These are phyloP conservation scores for Lepiota venenata DNA, from an alignment of 768 basidiomycete genomes.

Conservation along the genomic window DNA sequence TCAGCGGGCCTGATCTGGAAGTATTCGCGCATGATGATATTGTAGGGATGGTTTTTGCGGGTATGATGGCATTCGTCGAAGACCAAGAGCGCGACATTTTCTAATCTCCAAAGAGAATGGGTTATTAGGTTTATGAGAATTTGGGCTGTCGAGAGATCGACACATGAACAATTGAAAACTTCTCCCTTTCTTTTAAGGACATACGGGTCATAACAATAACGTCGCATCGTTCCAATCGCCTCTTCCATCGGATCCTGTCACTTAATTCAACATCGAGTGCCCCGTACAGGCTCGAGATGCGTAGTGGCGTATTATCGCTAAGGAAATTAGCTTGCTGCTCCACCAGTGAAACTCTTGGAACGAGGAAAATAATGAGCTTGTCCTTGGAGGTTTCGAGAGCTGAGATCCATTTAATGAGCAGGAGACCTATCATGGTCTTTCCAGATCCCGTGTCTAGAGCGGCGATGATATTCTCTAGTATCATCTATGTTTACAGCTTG, in stretches of 20 bases:
- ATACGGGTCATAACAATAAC: slow-evolving; percentile 86
- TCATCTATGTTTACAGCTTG: neutral
- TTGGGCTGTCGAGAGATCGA: slow-evolving; percentile 48
- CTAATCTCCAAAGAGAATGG: slow-evolving; percentile 79
- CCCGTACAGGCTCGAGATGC: slow-evolving; percentile 68
- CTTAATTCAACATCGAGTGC: slow-evolving; percentile 68
- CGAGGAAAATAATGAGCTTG: slow-evolving; percentile 76
- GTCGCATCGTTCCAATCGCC: slow-evolving; percentile 59
- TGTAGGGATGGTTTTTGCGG: slow-evolving; percentile 73
- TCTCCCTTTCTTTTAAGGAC: slow-evolving; percentile 4
- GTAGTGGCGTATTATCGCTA: slow-evolving; percentile 57
- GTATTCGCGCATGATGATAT: slow-evolving; percentile 72
- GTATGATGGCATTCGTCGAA: slow-evolving; percentile 86
- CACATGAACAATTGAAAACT: neutral
- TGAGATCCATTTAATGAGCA: slow-evolving; percentile 76
- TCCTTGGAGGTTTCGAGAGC: slow-evolving; percentile 42
- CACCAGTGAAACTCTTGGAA: slow-evolving; percentile 83
- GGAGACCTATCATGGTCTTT: slow-evolving; percentile 72
- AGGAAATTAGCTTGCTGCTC: slow-evolving; percentile 78
- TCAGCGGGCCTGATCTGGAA: slow-evolving; percentile 35
- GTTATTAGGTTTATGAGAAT: slow-evolving; percentile 78
- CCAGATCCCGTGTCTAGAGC: slow-evolving; percentile 77
- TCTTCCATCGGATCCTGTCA: slow-evolving; percentile 62
- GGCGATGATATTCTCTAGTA: slow-evolving; percentile 60
- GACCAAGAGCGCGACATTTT: slow-evolving; percentile 64